Base-by-base conservation (phyloP, 768 basidiomycete genomes). In the Chlorophyllum brunneum region DNA sequence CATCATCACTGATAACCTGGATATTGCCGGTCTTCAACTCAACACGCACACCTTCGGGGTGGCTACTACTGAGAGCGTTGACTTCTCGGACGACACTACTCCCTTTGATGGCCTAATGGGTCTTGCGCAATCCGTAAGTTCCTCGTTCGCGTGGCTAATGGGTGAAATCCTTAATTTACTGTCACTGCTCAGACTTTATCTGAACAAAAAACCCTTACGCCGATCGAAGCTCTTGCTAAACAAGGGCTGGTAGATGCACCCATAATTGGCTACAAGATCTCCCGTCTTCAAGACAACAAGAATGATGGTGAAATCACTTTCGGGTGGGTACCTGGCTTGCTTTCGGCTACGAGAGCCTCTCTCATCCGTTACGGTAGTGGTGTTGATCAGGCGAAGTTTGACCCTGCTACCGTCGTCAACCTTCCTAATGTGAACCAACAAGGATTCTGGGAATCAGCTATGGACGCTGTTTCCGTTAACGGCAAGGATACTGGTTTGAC, bases 241-340 rank as follows among this genome's bases (percentile, higher is more conserved):
- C 70, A 70, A 5, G 81, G 81, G 27, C 68, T 81, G 49, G 83
- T 93, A 51, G 57, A 69, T n/a, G 73, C 76, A 5, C 77, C 88
- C 1, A 85, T 94, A 60, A 79, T 82, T 9, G 88, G 88, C 6
- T 92, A 79, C 80, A 92, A 88, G 71, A 82, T 95, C 50, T 76
- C 88, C 1, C 86, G 92, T 54, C 69, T 86, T 29, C 74, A 78
- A 6, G 89, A 92, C 62, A 70, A 76, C 60, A 66, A 71, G 64
- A 86, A 86, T 58, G 86, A 92, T 58, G 91, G 91, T 41, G 78
- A 90, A 68, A 77, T 93, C 51, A 92, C 90, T 8, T 89, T 94
- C 58, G 92, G 51, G 51, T 53, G 20, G n/a, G 51, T 31, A 15
- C 5, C 9, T 7, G 13, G 24, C n/a, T 31, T 23, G 3, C 24